Evolutionary conservation across 2,329 filamentous ascomycete species (phyloP).

Genomic region (Nemania diffusa): DNA sequence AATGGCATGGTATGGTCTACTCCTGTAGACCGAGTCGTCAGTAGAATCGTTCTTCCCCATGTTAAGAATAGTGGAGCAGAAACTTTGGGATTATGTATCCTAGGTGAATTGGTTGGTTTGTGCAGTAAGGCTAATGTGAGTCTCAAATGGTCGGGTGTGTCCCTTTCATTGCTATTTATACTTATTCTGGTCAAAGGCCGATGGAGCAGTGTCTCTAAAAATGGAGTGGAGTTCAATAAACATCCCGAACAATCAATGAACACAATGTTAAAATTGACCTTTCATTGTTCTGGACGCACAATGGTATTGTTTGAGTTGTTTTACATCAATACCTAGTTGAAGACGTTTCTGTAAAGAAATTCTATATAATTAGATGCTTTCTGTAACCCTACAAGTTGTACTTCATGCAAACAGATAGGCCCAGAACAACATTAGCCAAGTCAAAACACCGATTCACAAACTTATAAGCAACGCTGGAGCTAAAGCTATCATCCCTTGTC

Average conservation of each 20-base stretch:
- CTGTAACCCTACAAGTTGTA: too few species aligned
- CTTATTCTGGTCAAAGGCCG: slow-evolving; percentile 11
- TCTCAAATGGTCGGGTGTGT: slow-evolving; percentile 3
- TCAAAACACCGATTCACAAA: too few species aligned
- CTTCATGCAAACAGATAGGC: too few species aligned
- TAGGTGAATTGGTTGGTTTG: neutral
- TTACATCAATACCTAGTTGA: too few species aligned
- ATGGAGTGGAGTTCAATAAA: neutral
- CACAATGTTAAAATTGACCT: neutral
- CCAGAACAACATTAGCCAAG: too few species aligned
- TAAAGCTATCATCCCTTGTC: too few species aligned
- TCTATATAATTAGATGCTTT: too few species aligned
- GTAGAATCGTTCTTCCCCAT: slow-evolving; percentile 22
- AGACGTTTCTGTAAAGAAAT: too few species aligned
- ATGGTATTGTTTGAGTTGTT: neutral
- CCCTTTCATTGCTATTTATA: slow-evolving; percentile 3
- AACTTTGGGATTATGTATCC: neutral
- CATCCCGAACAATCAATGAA: neutral
- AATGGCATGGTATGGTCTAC: slow-evolving; percentile 39
- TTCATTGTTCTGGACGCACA: neutral
- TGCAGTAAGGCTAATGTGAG: neutral
- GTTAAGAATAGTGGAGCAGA: neutral
- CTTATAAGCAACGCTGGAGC: too few species aligned
- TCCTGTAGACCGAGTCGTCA: slow-evolving; percentile 30
- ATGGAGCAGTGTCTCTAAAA: neutral